These are phyloP conservation scores for Brassica carinata DNA, from an alignment of 345 rosid genomes.

Conservation along the genomic window DNA sequence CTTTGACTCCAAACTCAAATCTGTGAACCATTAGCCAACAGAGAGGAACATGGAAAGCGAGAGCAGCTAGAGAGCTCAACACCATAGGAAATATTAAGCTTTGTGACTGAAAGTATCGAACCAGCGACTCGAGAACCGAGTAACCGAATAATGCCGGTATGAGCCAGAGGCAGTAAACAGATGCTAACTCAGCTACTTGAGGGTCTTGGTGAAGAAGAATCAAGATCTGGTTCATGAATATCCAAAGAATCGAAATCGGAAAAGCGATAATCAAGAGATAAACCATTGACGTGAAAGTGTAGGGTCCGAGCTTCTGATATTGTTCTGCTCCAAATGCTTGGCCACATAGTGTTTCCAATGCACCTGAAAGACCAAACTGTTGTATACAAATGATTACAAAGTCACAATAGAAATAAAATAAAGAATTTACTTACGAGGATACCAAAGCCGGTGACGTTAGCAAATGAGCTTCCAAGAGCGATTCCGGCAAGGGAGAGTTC, in stretches of 20 bases:
- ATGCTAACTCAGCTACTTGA: constrained; percentile 35
- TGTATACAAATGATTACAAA: neutral
- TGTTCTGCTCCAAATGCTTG: constrained; percentile 85
- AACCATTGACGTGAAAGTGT: constrained; percentile 37
- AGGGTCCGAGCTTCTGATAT: constrained; percentile 44
- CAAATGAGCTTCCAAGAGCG: constrained; percentile 40
- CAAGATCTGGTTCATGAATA: constrained; percentile 38
- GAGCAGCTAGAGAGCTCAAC: constrained; percentile 35
- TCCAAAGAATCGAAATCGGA: constrained; percentile 38
- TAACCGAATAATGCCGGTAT: constrained; percentile 39
- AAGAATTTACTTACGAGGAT: constrained; percentile 31
- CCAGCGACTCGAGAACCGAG: constrained; percentile 36
- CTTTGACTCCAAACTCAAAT: constrained; percentile 35
- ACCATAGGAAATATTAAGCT: constrained; percentile 39
- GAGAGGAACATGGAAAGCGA: constrained; percentile 29
- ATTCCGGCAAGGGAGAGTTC: constrained; percentile 38
- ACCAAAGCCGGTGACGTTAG: constrained; percentile 43
- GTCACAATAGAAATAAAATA: neutral
- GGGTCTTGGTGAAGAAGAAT: constrained; percentile 40
- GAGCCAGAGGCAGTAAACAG: constrained; percentile 34
- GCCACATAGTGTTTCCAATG: constrained; percentile 81
- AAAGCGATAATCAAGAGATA: constrained; percentile 26
- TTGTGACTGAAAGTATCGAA: constrained; percentile 37
- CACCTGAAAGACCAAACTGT: constrained; percentile 69
- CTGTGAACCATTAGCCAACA: constrained; percentile 41